Conservation (phyloP, 2,329 filamentous ascomycete species). For the Chrysoporthe deuterocubensis region DNA sequence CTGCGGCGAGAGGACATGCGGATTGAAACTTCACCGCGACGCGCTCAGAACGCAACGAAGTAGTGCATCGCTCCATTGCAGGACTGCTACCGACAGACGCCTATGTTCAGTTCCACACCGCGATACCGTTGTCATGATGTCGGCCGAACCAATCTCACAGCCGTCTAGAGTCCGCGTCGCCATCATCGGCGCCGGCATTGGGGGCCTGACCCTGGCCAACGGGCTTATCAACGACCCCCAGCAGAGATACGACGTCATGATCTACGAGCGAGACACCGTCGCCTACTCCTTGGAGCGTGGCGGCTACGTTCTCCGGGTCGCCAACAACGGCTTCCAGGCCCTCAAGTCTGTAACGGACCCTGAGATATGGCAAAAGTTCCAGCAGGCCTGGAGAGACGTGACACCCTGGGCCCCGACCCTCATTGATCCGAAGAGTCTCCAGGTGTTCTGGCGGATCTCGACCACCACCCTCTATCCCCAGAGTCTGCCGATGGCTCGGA, state of each 20-base stretch:
- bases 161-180: background rate
- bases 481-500: background rate
- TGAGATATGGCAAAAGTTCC: background rate
- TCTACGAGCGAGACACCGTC: conserved; percentile 2
- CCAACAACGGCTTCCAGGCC: conserved; percentile 10
- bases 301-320: conserved; percentile 4
- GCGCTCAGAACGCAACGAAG: too few relatives aligned
- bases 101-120: background rate
- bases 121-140: background rate
- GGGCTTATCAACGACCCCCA: background rate
- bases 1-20: too few relatives aligned
- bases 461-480: background rate
- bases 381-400: background rate
- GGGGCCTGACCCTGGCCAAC: conserved; percentile 5
- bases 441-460: background rate
- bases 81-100: too few relatives aligned
- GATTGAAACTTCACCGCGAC: too few relatives aligned
- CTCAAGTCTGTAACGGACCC: background rate
- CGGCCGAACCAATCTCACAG: background rate
- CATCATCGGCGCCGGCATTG: conserved; percentile 8
- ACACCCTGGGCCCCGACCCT: background rate
- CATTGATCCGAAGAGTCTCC: background rate
- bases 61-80: too few relatives aligned
- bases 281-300: conserved; percentile 3
- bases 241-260: background rate